phyloP scores from a whole-genome alignment of 805 yeast species.

The Barnettozyma californica region DNA sequence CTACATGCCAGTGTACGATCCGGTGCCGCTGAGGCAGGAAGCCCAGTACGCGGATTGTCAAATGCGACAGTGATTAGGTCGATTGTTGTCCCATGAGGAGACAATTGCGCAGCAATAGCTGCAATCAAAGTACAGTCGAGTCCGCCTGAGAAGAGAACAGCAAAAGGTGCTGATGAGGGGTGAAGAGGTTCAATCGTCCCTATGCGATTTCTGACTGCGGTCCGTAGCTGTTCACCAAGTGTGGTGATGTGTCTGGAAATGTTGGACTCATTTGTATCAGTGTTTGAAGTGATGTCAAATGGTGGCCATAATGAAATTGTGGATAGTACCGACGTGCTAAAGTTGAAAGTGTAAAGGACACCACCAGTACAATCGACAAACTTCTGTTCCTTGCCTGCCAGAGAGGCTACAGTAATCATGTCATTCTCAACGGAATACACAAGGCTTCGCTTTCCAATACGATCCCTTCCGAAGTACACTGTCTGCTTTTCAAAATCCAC shows the following conservation, averaged over 20 bases:
- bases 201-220: conserved; percentile 47
- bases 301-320: conserved; percentile 8
- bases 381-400: conserved; percentile 27
- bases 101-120: conserved; percentile 38
- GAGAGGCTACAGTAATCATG: conserved; percentile 44
- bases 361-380: conserved; percentile 56
- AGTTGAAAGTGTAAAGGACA: conserved; percentile 39
- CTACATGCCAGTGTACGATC: conserved; percentile 72
- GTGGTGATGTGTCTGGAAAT: conserved; percentile 9
- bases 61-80: conserved; percentile 92
- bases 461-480: conserved; percentile 79
- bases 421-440: conserved; percentile 34
- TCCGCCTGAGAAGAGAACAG: conserved; percentile 89
- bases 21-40: conserved; percentile 64
- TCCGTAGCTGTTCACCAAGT: conserved; percentile 28
- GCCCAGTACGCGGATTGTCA: conserved; percentile 76
- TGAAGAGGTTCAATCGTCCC: conserved; percentile 55
- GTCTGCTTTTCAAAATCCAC: conserved; percentile 35
- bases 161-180: conserved; percentile 29
- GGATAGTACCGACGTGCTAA: conserved; percentile 17
- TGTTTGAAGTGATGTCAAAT: conserved; percentile 18
- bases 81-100: conserved; percentile 32
- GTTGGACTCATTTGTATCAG: conserved; percentile 18
- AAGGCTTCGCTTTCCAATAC: conserved; percentile 76
- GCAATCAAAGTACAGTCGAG: conserved; percentile 86